Percentiles rank a stretch among this genome's conserved stretches.
phyloP scores from a whole-genome alignment of 345 rosid genomes.

The Aegle marmelos region DNA sequence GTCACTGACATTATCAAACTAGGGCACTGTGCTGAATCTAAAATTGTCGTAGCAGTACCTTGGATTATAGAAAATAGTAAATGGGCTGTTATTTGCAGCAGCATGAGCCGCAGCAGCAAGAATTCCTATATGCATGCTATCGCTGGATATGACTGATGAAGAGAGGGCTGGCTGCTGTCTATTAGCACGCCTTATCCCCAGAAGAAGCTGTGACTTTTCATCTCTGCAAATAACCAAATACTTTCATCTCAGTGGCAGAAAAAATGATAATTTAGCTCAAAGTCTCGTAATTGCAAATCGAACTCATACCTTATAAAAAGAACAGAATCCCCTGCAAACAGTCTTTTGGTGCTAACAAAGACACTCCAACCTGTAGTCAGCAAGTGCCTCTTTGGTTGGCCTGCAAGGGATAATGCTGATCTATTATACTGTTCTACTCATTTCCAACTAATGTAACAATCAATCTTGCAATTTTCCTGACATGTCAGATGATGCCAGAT shows the following conservation, averaged over 20 bases:
- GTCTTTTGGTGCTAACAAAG: slow-evolving; percentile 89
- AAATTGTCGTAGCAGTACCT: slow-evolving; percentile 44
- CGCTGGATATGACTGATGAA: slow-evolving; percentile 94
- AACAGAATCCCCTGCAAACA: slow-evolving; percentile 92
- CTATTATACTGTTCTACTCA: neutral
- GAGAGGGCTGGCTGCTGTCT: slow-evolving; percentile 91
- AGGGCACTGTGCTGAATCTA: neutral
- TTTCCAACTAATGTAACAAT: neutral
- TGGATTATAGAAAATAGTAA: slow-evolving; percentile 90
- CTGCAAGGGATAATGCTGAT: slow-evolving; percentile 31
- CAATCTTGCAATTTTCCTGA: neutral
- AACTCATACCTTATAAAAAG: slow-evolving; percentile 72
- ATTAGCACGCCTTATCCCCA: slow-evolving; percentile 88
- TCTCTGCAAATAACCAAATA: slow-evolving; percentile 51
- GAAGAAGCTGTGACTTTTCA: slow-evolving; percentile 81
- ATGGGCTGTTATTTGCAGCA: slow-evolving; percentile 87
- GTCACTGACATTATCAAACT: slow-evolving; percentile 7
- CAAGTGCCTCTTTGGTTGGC: slow-evolving; percentile 89
- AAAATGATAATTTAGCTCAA: slow-evolving; percentile 10
- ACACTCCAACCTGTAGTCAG: slow-evolving; percentile 98
- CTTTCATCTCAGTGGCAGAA: slow-evolving; percentile 9
- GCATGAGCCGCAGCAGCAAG: slow-evolving; percentile 99
- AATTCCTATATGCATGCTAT: slow-evolving; percentile 98
- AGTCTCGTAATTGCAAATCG: neutral
- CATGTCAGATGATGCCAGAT: neutral